These are phyloP conservation scores for Aspergillus ostianus DNA, from an alignment of 495 filamentous ascomycete genomes.

Conservation along the genomic window DNA sequence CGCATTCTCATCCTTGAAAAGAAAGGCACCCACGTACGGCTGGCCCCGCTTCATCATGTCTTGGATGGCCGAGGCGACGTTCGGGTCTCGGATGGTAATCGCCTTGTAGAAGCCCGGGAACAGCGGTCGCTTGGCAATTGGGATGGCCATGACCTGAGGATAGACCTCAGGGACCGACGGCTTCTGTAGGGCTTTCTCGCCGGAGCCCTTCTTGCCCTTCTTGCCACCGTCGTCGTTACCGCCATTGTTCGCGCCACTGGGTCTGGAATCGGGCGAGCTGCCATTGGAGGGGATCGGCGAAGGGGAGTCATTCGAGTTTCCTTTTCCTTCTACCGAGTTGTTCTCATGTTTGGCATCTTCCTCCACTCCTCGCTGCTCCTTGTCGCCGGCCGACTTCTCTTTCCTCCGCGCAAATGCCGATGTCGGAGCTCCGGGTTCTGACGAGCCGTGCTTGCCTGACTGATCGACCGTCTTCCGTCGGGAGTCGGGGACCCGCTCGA, in stretches of 20 bases:
- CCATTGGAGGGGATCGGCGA: slow-evolving; percentile 47
- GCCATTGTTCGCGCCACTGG: slow-evolving; percentile 46
- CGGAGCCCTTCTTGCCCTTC: slow-evolving; percentile 62
- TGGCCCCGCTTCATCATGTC: slow-evolving; percentile 98
- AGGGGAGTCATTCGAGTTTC: slow-evolving; percentile 42
- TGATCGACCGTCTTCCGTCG: slow-evolving; percentile 39
- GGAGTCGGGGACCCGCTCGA: slow-evolving; percentile 28
- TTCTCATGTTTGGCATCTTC: slow-evolving; percentile 44
- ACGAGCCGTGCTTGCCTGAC: slow-evolving; percentile 30
- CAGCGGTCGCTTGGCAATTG: slow-evolving; percentile 90
- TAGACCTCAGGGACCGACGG: slow-evolving; percentile 90
- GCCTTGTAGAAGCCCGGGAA: slow-evolving; percentile 99
- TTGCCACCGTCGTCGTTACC: slow-evolving; percentile 52
- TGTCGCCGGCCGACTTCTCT: slow-evolving; percentile 37
- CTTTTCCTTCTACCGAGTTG: slow-evolving; percentile 36
- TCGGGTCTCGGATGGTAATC: slow-evolving; percentile 87
- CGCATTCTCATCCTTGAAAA: slow-evolving; percentile 93
- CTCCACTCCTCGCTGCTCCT: slow-evolving; percentile 38
- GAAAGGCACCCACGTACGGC: slow-evolving; percentile 93
- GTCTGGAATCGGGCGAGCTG: slow-evolving; percentile 43
- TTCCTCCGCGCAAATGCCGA: slow-evolving; percentile 36
- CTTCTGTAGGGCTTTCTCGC: slow-evolving; percentile 78
- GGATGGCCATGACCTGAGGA: slow-evolving; percentile 97
- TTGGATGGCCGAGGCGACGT: slow-evolving; percentile 84
- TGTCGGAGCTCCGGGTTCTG: slow-evolving; percentile 32